Base-by-base conservation (phyloP, 495 filamentous ascomycete species). In the Extremus antarcticus region DNA sequence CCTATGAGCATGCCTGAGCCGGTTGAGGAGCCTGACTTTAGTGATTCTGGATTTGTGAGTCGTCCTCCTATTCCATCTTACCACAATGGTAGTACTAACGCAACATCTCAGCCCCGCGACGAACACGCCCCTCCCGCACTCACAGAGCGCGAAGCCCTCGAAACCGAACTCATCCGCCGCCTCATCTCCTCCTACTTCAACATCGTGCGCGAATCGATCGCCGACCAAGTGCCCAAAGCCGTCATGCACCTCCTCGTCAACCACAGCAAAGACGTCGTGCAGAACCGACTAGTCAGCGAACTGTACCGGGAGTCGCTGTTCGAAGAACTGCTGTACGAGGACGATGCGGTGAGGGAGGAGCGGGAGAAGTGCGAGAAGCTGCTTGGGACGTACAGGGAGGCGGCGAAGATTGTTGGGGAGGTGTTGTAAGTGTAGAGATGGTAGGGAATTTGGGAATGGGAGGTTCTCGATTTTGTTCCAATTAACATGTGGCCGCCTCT, bases 161-260 rank as follows among this genome's bases (percentile, higher is more conserved):
- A 98, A 70, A 95, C 92, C 8, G 92, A 98, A 70, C 80, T 98
- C 22, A 98, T 98, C 65, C 88, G 91, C 29, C 86, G 90, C 29
- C 77, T 98, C 32, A 98, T 98, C 62, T 90, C 86, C 50, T 95
- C 89, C 0, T 98, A 98, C 70, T 98, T 98, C 76, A 90, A 94
- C 64, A 98, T 98, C 60, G 92, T 98, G 11, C 86, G 92, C 51
- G 92, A 98, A 66, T 88, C 87, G 38, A 95, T 96, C 61, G 91
- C 91, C 22, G 92, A 98, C 65, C 91, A 97, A 70, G 94, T 98
- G 19, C 92, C 92, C 47, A 98, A 98, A 73, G 92, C 92, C 1
- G 85, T 98, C 62, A 98, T 98, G 92, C 92, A 98, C 65, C 83
- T 98, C 11, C 81, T 98, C 45, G 92, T 98, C 61, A 97, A 98